Conservation (phyloP, 2,329 filamentous ascomycete species). For the Colletotrichum sp. region DNA sequence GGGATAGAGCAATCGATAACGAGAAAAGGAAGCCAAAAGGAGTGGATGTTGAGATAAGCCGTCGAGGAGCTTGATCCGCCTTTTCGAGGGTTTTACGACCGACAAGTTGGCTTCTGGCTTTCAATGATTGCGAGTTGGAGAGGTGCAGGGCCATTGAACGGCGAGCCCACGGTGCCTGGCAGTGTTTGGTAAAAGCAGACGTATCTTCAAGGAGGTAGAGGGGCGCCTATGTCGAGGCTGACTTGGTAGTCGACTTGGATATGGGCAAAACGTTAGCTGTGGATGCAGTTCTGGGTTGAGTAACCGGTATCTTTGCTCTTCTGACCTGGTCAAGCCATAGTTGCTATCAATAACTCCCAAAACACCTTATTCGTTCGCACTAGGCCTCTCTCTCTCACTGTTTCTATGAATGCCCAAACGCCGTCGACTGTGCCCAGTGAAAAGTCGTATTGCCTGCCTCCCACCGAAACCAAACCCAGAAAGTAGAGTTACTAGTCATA, state of each 20-base stretch:
- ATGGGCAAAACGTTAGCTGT: background rate
- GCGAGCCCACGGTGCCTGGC: background rate
- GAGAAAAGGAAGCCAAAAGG: background rate
- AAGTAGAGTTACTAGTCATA: background rate
- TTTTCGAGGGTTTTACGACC: background rate
- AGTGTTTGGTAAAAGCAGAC: background rate
- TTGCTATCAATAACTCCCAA: background rate
- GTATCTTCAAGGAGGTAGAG: background rate
- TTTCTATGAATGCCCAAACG: constrained; percentile 3
- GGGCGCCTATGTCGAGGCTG: background rate
- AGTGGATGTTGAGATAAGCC: background rate
- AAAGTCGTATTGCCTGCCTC: background rate
- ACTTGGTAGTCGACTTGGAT: background rate
- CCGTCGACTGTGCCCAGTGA: background rate
- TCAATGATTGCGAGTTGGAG: background rate
- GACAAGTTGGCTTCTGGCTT: background rate
- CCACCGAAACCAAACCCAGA: background rate
- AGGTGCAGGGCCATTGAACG: background rate
- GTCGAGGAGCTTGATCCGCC: background rate
- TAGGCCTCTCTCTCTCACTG: background rate
- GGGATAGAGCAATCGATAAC: too few relatives aligned
- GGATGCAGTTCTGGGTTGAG: background rate
- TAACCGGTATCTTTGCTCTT: background rate
- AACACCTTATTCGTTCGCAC: background rate
- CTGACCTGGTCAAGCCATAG: background rate